A percentile compares a stretch with the other conserved stretches of the same genome.
Conservation (phyloP, 768 basidiomycete genomes). For the Botryobasidium botryosum region DNA sequence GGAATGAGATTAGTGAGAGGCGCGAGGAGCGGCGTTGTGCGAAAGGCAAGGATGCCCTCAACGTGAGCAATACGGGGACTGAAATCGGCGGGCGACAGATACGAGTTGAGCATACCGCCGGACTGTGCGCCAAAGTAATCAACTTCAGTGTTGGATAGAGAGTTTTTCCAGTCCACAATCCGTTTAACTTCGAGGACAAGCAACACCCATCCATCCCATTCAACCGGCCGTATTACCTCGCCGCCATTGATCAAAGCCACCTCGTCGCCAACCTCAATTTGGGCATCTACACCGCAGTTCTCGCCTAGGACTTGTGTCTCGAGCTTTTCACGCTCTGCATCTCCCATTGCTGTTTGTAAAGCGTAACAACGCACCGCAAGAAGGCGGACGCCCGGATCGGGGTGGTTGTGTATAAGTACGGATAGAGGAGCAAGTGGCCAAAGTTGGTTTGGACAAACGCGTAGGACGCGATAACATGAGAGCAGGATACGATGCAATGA, state of each 20-base stretch:
- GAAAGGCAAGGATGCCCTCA: slow-evolving; percentile 32
- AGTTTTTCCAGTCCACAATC: slow-evolving; percentile 33
- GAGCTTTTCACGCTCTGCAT: slow-evolving; percentile 49
- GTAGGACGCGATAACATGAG: slow-evolving; percentile 65
- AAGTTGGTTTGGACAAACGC: slow-evolving; percentile 42
- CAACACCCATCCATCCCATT: slow-evolving; percentile 65
- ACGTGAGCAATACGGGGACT: slow-evolving; percentile 41
- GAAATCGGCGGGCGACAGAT: neutral
- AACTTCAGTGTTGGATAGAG: slow-evolving; percentile 24
- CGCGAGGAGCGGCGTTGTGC: slow-evolving; percentile 5
- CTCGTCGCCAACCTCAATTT: slow-evolving; percentile 32
- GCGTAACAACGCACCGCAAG: slow-evolving; percentile 69
- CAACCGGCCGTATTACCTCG: slow-evolving; percentile 29
- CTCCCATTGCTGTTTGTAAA: slow-evolving; percentile 58
- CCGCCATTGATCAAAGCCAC: too few species aligned
- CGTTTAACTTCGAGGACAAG: slow-evolving; percentile 52
- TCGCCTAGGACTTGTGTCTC: slow-evolving; percentile 48
- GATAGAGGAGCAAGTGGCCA: slow-evolving; percentile 40
- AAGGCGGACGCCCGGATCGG: slow-evolving; percentile 45
- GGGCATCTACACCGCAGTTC: slow-evolving; percentile 40
- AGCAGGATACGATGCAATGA: slow-evolving; percentile 55
- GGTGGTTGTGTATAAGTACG: slow-evolving; percentile 30
- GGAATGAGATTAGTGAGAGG: slow-evolving; percentile 35
- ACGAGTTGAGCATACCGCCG: slow-evolving; percentile 4
- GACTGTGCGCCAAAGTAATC: slow-evolving; percentile 30